Conservation (phyloP, 208 protist species). For the Trypanosoma congolense region DNA sequence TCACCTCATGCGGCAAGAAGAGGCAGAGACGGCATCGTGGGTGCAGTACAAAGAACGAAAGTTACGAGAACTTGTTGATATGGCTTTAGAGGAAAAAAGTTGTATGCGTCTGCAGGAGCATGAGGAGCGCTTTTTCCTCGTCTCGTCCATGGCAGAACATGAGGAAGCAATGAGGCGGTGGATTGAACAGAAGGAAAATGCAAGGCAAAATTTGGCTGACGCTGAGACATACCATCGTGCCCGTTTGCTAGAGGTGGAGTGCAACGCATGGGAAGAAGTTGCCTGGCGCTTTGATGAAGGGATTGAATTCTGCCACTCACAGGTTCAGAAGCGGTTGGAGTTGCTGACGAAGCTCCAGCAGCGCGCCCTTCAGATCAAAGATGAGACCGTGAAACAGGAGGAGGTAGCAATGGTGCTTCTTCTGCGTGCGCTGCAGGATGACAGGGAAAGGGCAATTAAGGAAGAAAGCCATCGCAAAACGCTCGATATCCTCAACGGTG, state of each 20-base stretch:
- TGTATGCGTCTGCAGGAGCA: slow-evolving; percentile 37
- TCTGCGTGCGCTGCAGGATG: neutral
- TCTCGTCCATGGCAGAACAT: slow-evolving; percentile 37
- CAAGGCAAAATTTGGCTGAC: slow-evolving; percentile 11
- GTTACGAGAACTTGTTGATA: slow-evolving; percentile 21
- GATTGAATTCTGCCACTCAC: slow-evolving; percentile 6
- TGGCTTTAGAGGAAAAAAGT: slow-evolving; percentile 14
- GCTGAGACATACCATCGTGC: slow-evolving; percentile 18
- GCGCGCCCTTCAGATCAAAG: neutral
- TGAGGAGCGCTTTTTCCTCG: slow-evolving; percentile 37
- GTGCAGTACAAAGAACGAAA: slow-evolving; percentile 30
- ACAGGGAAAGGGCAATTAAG: slow-evolving; percentile 3
- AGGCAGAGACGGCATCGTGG: slow-evolving; percentile 25
- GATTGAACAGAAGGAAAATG: slow-evolving; percentile 24
- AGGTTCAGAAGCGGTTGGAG: slow-evolving; percentile 12
- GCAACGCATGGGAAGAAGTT: slow-evolving; percentile 22
- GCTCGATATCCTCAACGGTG: slow-evolving; percentile 22
- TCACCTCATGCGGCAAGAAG: slow-evolving; percentile 18
- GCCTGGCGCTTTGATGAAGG: slow-evolving; percentile 7
- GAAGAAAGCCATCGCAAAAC: slow-evolving; percentile 20
- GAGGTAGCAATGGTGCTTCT: slow-evolving; percentile 11
- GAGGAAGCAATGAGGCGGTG: slow-evolving; percentile 39
- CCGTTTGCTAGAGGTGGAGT: slow-evolving; percentile 15
- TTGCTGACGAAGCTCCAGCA: slow-evolving; percentile 19
- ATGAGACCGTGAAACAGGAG: slow-evolving; percentile 23